Conservation (phyloP, 805 yeast genomes). For the Grigorovia humatica region DNA sequence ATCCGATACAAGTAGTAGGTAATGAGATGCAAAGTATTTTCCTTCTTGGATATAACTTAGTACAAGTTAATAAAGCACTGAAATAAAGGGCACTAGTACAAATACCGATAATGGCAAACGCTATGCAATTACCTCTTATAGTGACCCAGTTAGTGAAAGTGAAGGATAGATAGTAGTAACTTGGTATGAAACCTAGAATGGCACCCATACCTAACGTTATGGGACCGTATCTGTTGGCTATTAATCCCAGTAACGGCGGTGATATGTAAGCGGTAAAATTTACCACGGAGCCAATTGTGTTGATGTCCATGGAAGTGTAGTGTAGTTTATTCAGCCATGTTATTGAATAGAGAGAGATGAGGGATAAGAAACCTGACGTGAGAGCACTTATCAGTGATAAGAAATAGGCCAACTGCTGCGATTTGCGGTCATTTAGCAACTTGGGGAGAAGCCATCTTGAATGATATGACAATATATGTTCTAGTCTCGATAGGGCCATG, state of each 20-base stretch:
- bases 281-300: conserved; percentile 62
- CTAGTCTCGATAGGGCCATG: conserved; percentile 21
- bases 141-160: conserved; percentile 21
- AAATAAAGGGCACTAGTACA: conserved; percentile 69
- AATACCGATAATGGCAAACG: conserved; percentile 43
- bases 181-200: conserved; percentile 52
- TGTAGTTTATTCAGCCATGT: conserved; percentile 50
- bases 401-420: conserved; percentile 43
- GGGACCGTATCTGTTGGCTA: conserved; percentile 82
- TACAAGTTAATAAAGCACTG: conserved; percentile 66
- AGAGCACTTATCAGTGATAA: conserved; percentile 56
- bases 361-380: conserved; percentile 70
- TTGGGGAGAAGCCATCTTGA: conserved; percentile 35
- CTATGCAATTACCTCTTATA: conserved; percentile 8
- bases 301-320: conserved; percentile 57
- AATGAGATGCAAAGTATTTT: conserved; percentile 77
- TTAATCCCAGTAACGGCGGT: conserved; percentile 69
- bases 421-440: conserved; percentile 31
- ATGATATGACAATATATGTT: conserved; percentile 33
- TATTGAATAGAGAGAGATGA: conserved; percentile 72
- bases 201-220: conserved; percentile 56
- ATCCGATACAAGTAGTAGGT: conserved; percentile 83
- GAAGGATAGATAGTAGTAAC: conserved; percentile 45
- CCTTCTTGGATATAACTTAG: conserved; percentile 66
- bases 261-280: conserved; percentile 78